A percentile compares a stretch with the other conserved stretches of the same genome.
These are phyloP conservation scores for Magnusiomyces sp. DNA, from an alignment of 1,139 yeast genomes.

Conservation along the genomic window DNA sequence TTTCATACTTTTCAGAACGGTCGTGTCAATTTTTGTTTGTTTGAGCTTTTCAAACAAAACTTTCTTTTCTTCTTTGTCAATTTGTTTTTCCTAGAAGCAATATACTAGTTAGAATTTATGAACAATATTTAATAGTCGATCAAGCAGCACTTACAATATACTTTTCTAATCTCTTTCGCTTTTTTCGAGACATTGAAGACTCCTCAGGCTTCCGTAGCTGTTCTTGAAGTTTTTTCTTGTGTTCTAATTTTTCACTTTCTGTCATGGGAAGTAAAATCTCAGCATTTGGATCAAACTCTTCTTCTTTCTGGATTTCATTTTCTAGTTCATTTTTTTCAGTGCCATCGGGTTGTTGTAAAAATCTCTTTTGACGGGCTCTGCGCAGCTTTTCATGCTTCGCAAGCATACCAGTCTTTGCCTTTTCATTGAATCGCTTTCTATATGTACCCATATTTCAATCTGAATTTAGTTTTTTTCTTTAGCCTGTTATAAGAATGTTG, in stretches of 20 bases:
- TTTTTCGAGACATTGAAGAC: conserved; percentile 60
- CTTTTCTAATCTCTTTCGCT: conserved; percentile 52
- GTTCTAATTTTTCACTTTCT: conserved; percentile 48
- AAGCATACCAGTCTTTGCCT: conserved; percentile 78
- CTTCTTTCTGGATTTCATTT: conserved; percentile 23
- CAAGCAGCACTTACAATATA: conserved; percentile 30
- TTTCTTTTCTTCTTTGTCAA: conserved; percentile 83
- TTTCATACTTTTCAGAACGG: conserved; percentile 60
- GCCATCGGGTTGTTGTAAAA: conserved; percentile 19
- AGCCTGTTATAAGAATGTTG: neutral
- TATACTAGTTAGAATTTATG: neutral
- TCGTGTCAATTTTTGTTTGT: conserved; percentile 54
- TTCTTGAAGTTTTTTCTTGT: conserved; percentile 59
- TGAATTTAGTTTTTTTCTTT: too few relatives aligned
- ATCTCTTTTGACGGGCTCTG: conserved; percentile 59
- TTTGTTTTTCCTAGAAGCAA: conserved; percentile 62
- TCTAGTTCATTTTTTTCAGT: conserved; percentile 25
- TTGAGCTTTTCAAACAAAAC: conserved; percentile 68
- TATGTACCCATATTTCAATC: conserved; percentile 59
- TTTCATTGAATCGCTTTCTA: conserved; percentile 72
- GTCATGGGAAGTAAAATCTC: conserved; percentile 47
- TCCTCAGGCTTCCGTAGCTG: conserved; percentile 48
- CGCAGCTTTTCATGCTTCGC: conserved; percentile 70
- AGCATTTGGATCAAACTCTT: conserved; percentile 45
- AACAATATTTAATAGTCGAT: neutral